Evolutionary conservation across 2,329 filamentous ascomycete species (phyloP).

Genomic region (Monosporascus sp.): DNA sequence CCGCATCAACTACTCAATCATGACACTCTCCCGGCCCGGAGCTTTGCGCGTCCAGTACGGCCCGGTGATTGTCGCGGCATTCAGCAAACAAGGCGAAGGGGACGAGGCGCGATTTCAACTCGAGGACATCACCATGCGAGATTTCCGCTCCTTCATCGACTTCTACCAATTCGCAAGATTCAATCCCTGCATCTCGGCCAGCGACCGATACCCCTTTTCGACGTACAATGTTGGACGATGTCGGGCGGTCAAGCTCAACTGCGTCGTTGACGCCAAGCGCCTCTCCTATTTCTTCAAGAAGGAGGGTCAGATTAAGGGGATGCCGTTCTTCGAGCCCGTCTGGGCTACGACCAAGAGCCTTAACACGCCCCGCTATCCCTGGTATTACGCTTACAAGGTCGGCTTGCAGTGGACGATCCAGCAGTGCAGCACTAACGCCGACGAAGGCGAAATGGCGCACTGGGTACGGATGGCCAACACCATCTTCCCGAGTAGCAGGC

Average conservation of each 20-base stretch:
- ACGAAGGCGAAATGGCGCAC: neutral
- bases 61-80: neutral
- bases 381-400: neutral
- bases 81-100: neutral
- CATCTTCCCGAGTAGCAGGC: neutral
- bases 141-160: neutral
- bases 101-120: neutral
- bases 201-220: neutral
- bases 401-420: neutral
- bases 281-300: neutral
- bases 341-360: neutral
- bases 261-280: neutral
- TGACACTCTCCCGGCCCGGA: neutral
- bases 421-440: neutral
- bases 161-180: neutral
- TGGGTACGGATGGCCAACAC: neutral
- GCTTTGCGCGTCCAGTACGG: neutral
- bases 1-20: neutral
- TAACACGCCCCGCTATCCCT: neutral
- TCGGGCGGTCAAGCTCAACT: neutral
- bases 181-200: neutral
- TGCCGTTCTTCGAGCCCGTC: neutral
- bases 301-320: neutral
- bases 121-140: neutral
- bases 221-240: neutral